These are phyloP conservation scores for Ophiostoma fasciatum DNA, from an alignment of 2,329 filamentous ascomycete genomes.

Conservation along the genomic window DNA sequence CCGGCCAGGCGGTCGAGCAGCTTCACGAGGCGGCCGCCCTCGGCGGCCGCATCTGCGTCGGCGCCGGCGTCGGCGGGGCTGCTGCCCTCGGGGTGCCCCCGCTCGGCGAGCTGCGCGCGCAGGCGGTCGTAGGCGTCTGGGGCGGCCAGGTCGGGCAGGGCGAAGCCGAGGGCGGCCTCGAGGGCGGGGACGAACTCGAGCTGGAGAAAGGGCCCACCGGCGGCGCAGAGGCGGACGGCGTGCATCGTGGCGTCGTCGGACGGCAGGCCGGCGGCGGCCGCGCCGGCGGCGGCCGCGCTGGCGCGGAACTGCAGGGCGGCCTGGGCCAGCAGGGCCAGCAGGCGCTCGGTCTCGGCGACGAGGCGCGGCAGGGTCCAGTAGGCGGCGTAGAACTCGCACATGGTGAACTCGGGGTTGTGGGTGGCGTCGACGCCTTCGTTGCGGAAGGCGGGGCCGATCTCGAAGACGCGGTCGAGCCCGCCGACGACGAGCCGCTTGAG, in stretches of 20 bases:
- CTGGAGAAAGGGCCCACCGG: conserved; percentile 37
- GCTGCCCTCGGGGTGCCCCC: conserved; percentile 40
- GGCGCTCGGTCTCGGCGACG: conserved; percentile 57
- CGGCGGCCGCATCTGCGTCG: conserved; percentile 54
- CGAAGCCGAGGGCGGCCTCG: conserved; percentile 48
- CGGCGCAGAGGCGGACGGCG: conserved; percentile 2
- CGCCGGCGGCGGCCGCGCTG: conserved; percentile 12
- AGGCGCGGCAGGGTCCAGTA: conserved; percentile 65
- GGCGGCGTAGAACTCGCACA: conserved; percentile 90
- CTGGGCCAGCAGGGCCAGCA: conserved; percentile 40
- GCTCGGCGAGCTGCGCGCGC: conserved; percentile 20
- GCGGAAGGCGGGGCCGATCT: conserved; percentile 82
- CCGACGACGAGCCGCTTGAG: conserved; percentile 84
- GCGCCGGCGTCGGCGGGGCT: conserved; percentile 32
- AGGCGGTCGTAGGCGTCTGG: conserved; percentile 44
- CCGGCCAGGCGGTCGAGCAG: conserved; percentile 71
- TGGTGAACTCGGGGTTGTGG: conserved; percentile 95
- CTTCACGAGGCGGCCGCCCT: conserved; percentile 42
- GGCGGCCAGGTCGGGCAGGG: conserved; percentile 47
- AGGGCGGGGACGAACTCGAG: conserved; percentile 75
- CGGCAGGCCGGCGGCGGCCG: not conserved
- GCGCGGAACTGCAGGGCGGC: conserved; percentile 23
- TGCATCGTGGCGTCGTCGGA: not conserved
- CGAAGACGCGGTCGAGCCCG: conserved; percentile 77
- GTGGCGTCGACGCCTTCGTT: conserved; percentile 87